Evolutionary conservation across 2,329 filamentous ascomycete genomes (phyloP).

Genomic region (Drechslerella coelobrocha): DNA sequence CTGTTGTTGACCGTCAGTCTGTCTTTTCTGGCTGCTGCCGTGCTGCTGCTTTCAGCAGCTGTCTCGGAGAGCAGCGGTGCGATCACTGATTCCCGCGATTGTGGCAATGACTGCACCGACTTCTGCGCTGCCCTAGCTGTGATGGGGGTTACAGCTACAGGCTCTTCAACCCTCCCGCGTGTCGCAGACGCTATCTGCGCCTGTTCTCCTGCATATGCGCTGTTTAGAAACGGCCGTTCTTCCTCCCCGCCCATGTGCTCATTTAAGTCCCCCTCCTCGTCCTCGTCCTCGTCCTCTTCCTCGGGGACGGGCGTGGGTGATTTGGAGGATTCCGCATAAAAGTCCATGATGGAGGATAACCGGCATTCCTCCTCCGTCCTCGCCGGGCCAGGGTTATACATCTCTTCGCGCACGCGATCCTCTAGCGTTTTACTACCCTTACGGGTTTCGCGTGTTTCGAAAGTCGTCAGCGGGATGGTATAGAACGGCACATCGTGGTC

Average conservation of each 20-base stretch:
- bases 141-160: neutral
- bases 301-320: constrained; percentile 24
- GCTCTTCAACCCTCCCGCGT: constrained; percentile 19
- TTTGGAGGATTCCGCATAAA: constrained; percentile 18
- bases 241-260: constrained; percentile 9
- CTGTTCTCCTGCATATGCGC: constrained; percentile 6
- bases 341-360: constrained; percentile 44
- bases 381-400: constrained; percentile 38
- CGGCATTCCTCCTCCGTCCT: constrained; percentile 39
- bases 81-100: constrained; percentile 21
- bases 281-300: constrained; percentile 20
- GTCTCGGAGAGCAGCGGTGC: constrained; percentile 34
- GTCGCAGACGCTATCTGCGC: constrained; percentile 10
- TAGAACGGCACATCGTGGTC: constrained; percentile 1
- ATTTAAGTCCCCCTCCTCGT: constrained; percentile 27
- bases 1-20: neutral
- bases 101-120: neutral
- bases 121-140: neutral
- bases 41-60: constrained; percentile 8
- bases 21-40: constrained; percentile 1
- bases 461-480: constrained; percentile 33
- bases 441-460: constrained; percentile 12
- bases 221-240: constrained; percentile 3
- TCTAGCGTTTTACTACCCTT: constrained; percentile 7
- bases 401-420: constrained; percentile 36